phyloP scores from a whole-genome alignment of 164 flowering plant species.

The Dillenia suffruticosa region DNA sequence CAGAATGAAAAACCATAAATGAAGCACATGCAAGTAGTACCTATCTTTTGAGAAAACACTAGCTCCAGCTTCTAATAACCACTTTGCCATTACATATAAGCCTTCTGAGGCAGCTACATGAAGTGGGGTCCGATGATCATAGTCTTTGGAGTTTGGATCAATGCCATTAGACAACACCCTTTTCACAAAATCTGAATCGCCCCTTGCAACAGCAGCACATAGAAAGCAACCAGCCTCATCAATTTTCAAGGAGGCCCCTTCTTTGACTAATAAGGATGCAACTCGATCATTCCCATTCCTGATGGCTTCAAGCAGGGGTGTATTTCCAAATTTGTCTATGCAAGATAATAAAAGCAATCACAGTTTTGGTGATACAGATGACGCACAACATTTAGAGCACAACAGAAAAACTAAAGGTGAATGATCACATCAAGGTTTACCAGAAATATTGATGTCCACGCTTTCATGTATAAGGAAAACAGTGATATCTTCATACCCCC shows the following conservation, averaged over 20 bases:
- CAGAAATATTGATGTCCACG: slow-evolving; percentile 42
- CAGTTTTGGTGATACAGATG: neutral
- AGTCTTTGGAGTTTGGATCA: slow-evolving; percentile 53
- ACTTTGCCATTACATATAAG: slow-evolving; percentile 28
- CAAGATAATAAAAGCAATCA: neutral
- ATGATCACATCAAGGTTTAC: slow-evolving; percentile 22
- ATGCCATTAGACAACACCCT: slow-evolving; percentile 43
- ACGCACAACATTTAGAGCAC: neutral
- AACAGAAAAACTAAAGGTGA: neutral
- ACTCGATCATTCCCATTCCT: slow-evolving; percentile 53
- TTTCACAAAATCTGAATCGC: slow-evolving; percentile 36
- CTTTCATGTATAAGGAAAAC: slow-evolving; percentile 54
- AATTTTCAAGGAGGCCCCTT: slow-evolving; percentile 38
- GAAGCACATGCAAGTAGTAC: slow-evolving; percentile 13
- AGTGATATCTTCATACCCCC: slow-evolving; percentile 63
- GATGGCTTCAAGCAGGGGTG: slow-evolving; percentile 63
- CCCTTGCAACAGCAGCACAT: slow-evolving; percentile 37
- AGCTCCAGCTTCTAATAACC: slow-evolving; percentile 50
- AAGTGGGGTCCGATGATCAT: slow-evolving; percentile 56
- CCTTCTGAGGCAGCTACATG: slow-evolving; percentile 66
- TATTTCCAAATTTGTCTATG: slow-evolving; percentile 50
- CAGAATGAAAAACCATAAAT: neutral
- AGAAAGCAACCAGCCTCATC: slow-evolving; percentile 51
- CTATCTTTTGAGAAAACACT: slow-evolving; percentile 49
- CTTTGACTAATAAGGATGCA: slow-evolving; percentile 33